A percentile compares a stretch with the other conserved stretches of the same genome.
These are phyloP conservation scores for Mycena filopes DNA, from an alignment of 768 basidiomycete genomes.

Conservation along the genomic window DNA sequence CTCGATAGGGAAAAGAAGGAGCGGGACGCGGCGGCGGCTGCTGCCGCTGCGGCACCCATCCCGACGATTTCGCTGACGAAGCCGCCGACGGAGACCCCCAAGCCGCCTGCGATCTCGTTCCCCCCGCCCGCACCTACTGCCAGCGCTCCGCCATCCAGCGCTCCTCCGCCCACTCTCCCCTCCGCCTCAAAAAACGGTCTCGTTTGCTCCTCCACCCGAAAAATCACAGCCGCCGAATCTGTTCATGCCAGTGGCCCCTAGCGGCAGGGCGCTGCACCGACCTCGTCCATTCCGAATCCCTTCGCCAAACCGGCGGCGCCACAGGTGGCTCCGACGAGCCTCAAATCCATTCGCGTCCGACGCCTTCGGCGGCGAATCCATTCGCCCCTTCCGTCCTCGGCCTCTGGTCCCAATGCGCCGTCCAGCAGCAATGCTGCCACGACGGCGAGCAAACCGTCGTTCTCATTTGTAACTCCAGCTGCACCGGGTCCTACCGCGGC, in stretches of 20 bases:
- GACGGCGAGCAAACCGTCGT: constrained; percentile 9
- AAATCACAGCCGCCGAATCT: constrained; percentile 21
- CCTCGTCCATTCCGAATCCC: constrained; percentile 14
- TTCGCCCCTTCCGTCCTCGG: not conserved
- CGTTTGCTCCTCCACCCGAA: constrained; percentile 14
- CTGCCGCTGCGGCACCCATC: constrained; percentile 39
- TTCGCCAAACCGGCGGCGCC: constrained; percentile 32
- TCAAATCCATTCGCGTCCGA: constrained; percentile 20
- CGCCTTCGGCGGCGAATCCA: constrained; percentile 3
- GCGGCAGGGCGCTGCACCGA: constrained; percentile 10
- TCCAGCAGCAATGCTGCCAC: not conserved
- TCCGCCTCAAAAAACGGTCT: not conserved
- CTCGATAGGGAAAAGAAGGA: constrained; percentile 53
- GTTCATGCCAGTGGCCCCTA: constrained; percentile 25
- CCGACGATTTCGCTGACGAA: constrained; percentile 43
- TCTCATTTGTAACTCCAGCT: constrained; percentile 25
- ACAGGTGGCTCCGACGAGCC: constrained; percentile 8
- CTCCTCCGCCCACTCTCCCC: constrained; percentile 33
- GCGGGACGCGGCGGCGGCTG: constrained; percentile 34
- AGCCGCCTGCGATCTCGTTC: constrained; percentile 38
- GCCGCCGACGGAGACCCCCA: constrained; percentile 33
- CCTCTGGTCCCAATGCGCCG: not conserved
- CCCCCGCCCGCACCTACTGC: constrained; percentile 26
- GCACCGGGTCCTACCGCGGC: not conserved
- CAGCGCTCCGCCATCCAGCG: constrained; percentile 27